Evolutionary conservation across 495 filamentous ascomycete species (phyloP), one percentile per base, ranked within the genome.

Genomic region (Platismatia glauca): DNA sequence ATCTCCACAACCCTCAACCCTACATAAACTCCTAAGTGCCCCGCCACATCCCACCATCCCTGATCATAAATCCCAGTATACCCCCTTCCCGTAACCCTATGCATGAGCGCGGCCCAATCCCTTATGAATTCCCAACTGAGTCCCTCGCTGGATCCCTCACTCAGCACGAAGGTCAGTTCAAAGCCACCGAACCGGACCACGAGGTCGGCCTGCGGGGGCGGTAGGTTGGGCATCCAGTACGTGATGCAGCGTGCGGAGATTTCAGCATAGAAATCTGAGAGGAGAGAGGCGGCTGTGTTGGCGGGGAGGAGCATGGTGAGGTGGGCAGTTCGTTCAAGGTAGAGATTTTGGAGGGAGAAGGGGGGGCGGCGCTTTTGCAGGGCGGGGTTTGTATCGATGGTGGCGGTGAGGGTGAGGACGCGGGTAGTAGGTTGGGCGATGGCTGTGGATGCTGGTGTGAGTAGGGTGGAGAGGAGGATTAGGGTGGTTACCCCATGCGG

Each of bases 21-120:
- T 4, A 57, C 16, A 35, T n/a, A 34, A 7, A 57, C 13, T 33
- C 55, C 29, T 20, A 57, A n/a, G 12, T 24, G 1, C 55, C 55
- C 31, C 55, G 27, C 55, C 29, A 6, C 31, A n/a, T 37, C 20
- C 55, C 29, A 57, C 31, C 16, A 57, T 1, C 13, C 55, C 55
- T 57, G 31, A 38, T 57, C 31, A n/a, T 57, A 57, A 13, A 34
- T 8, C 55, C 55, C 55, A 18, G 31, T 22, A n/a, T 57, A 57
- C 11, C 55, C 55, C 31, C 29, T 38, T 15, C 4, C n/a, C 12
- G 7, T 37, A 1, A 35, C 13, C 35, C 55, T 13, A 2, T 18
- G 7, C 53, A 56, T 56, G 34, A 34, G 11, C 27, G 29, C 31
- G 6, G 53, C 1, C 6, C 12, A 56, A 7, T 56, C 53, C 2